Percentiles rank a stretch among this genome's conserved stretches.
Evolutionary conservation across 371 early-diverging fungal genomes (phyloP).

Genomic region (Haplosporangium sp.): DNA sequence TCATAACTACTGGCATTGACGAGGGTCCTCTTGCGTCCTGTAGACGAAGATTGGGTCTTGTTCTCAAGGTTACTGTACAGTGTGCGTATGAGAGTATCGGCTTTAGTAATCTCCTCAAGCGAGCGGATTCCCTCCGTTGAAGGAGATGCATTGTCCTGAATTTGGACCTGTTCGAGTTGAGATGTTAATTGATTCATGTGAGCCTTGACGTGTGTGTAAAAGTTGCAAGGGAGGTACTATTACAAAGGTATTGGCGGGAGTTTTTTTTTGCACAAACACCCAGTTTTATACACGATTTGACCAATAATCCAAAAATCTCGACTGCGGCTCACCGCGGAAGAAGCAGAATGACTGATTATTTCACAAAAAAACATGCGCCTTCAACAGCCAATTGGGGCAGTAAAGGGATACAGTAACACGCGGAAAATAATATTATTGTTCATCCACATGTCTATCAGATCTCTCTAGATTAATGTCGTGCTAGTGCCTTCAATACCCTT

Average conservation of each 20-base stretch:
- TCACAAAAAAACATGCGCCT: not conserved
- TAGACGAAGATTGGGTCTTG: constrained; percentile 13
- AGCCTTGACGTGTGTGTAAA: too few relatives aligned
- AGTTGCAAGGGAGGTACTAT: too few relatives aligned
- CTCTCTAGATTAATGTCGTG: constrained; percentile 25
- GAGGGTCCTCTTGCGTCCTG: constrained; percentile 27
- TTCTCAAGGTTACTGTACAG: constrained; percentile 19
- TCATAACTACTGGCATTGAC: constrained; percentile 34
- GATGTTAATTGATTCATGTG: constrained; percentile 23
- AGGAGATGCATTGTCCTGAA: constrained; percentile 9
- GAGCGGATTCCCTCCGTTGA: not conserved
- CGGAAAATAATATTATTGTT: not conserved
- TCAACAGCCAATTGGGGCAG: not conserved
- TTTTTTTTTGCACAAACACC: not conserved
- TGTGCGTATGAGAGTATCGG: constrained; percentile 33
- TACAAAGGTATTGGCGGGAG: too few relatives aligned
- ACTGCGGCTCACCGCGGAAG: constrained; percentile 7
- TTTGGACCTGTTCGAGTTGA: constrained; percentile 12
- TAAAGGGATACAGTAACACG: too few relatives aligned
- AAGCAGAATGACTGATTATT: not conserved
- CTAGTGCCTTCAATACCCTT: constrained; percentile 36
- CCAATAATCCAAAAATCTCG: constrained; percentile 5
- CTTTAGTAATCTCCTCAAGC: constrained; percentile 15
- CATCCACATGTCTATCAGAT: not conserved
- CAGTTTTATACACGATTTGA: not conserved